phyloP scores from a whole-genome alignment of 1,284 basidiomycete species.

The Ganoderma sp. region DNA sequence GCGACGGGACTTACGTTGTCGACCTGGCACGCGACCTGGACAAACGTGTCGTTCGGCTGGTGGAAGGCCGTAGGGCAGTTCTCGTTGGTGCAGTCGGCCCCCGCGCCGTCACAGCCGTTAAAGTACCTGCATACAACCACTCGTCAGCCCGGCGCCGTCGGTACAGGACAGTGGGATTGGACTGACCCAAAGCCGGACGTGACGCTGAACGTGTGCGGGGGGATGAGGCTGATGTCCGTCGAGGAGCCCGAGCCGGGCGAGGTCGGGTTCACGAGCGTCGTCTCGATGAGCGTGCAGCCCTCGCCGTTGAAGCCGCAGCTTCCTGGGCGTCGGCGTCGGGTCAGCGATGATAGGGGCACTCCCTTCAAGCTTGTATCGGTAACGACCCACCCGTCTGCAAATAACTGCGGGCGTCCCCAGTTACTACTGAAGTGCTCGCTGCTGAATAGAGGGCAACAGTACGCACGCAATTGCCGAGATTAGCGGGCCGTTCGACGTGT shows the following conservation, averaged over 20 bases:
- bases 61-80: slow-evolving; percentile 48
- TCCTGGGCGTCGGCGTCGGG: slow-evolving; percentile 22
- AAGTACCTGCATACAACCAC: slow-evolving; percentile 29
- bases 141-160: not conserved
- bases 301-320: slow-evolving; percentile 51
- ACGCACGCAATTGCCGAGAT: slow-evolving; percentile 44
- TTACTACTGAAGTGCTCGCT: not conserved
- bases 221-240: slow-evolving; percentile 51
- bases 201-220: slow-evolving; percentile 45
- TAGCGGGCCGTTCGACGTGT: slow-evolving; percentile 39
- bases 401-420: slow-evolving; percentile 33
- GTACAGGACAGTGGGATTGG: too few species aligned
- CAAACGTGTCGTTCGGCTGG: slow-evolving; percentile 45
- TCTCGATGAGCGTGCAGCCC: slow-evolving; percentile 49
- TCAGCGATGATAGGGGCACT: too few species aligned
- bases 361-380: not conserved
- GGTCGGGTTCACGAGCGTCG: slow-evolving; percentile 45
- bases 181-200: slow-evolving; percentile 35
- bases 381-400: slow-evolving; percentile 38
- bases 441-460: not conserved
- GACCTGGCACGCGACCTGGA: slow-evolving; percentile 46
- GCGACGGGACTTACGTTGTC: slow-evolving; percentile 32
- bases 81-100: slow-evolving; percentile 31
- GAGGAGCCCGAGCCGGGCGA: slow-evolving; percentile 43
- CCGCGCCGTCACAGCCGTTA: slow-evolving; percentile 42